phyloP scores from a whole-genome alignment of 2,329 filamentous ascomycete genomes.

The Pseudocercospora macadamiae region DNA sequence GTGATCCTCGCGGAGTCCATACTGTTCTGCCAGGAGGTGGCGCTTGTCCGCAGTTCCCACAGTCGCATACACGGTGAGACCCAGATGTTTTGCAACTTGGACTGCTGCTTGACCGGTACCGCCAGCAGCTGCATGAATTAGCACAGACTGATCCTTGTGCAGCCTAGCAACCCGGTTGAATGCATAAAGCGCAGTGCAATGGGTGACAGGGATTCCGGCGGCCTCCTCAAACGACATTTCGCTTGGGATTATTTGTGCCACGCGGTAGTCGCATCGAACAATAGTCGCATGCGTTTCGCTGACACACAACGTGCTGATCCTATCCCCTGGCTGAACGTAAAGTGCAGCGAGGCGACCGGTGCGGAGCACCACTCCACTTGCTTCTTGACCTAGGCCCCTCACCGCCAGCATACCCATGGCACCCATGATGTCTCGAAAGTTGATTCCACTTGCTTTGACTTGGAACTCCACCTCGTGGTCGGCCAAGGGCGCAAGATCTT shows the following conservation, averaged over 20 bases:
- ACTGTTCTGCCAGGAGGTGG: slow-evolving; percentile 20
- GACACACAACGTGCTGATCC: background rate
- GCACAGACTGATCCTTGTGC: slow-evolving; percentile 34
- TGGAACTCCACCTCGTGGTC: slow-evolving; percentile 22
- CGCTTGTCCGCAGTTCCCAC: slow-evolving; percentile 34
- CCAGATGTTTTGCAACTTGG: slow-evolving; percentile 28
- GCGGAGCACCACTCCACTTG: background rate
- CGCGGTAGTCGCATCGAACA: background rate
- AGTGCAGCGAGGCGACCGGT: background rate
- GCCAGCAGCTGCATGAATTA: slow-evolving; percentile 39
- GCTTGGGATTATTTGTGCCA: background rate
- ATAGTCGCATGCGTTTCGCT: background rate
- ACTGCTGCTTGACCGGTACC: slow-evolving; percentile 38
- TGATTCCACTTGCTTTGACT: background rate
- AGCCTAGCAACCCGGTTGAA: background rate
- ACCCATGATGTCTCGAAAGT: background rate
- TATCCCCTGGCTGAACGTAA: too few species aligned
- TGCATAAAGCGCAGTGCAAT: background rate
- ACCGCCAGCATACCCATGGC: background rate
- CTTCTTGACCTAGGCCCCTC: background rate
- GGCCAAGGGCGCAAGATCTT: background rate
- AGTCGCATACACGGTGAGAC: slow-evolving; percentile 34
- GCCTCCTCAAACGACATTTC: background rate
- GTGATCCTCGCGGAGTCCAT: background rate
- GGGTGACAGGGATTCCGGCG: background rate